Evolutionary conservation across 306 rosid genomes (phyloP).

Genomic region (Sophora flavescens): DNA sequence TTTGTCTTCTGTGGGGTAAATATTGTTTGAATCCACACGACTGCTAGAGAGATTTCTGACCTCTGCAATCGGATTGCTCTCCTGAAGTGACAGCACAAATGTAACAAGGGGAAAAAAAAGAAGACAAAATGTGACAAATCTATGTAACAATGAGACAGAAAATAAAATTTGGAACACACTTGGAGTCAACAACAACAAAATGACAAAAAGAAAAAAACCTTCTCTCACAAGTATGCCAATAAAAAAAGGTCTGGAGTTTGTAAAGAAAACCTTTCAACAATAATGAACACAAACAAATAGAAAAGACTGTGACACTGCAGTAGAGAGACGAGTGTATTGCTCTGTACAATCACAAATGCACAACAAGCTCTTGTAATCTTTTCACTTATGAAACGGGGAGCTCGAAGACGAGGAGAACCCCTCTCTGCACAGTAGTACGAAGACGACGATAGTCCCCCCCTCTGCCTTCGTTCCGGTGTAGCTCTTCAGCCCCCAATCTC

Average conservation of each 20-base stretch:
- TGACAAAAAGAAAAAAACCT: not conserved
- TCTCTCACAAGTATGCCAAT: not conserved
- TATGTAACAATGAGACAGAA: not conserved
- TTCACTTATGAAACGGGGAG: no score
- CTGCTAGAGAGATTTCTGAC: constrained; percentile 34
- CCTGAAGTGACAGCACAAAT: constrained; percentile 53
- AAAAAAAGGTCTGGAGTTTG: not conserved
- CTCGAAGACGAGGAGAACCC: no score
- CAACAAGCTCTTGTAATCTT: no score
- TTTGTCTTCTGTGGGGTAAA: constrained; percentile 39
- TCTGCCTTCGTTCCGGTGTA: no score
- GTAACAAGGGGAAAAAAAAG: not conserved
- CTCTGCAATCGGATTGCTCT: constrained; percentile 49
- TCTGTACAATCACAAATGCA: constrained; percentile 60
- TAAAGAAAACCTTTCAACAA: constrained; percentile 16
- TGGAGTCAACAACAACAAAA: not conserved
- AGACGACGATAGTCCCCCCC: no score
- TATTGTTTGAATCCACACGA: constrained; percentile 35
- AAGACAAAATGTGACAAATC: not conserved
- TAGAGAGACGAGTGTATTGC: constrained; percentile 64
- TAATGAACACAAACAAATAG: not conserved
- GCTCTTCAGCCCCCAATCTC: no score
- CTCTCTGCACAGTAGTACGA: no score
- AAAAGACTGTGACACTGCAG: constrained; percentile 53
- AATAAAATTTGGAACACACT: not conserved